Conservation (phyloP, 164 flowering plant species). For the Magnolia officinalis region DNA sequence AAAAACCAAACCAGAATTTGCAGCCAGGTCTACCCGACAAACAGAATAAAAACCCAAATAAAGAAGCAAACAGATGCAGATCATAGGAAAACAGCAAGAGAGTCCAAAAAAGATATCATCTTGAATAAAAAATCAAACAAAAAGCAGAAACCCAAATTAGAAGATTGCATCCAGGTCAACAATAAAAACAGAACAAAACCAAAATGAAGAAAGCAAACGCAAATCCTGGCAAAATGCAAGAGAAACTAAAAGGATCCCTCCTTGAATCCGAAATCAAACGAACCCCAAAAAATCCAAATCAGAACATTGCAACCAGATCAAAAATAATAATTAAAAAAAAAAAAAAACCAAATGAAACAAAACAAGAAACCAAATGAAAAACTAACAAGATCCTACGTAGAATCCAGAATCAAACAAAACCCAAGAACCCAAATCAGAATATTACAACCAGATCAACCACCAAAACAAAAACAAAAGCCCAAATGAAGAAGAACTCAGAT, state of each 20-base stretch:
- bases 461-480: background rate
- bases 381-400: background rate
- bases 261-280: background rate
- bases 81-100: background rate
- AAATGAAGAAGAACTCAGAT: conserved; percentile 1
- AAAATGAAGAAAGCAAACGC: too few species aligned
- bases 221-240: background rate
- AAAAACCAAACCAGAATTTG: background rate
- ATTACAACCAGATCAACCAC: background rate
- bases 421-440: background rate
- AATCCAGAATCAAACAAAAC: background rate
- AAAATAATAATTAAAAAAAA: too few species aligned
- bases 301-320: too few species aligned
- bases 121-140: background rate
- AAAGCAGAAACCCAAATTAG: background rate
- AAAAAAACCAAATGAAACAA: too few species aligned
- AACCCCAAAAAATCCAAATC: background rate
- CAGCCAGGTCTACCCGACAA: background rate
- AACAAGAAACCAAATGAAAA: background rate
- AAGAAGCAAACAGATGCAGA: background rate
- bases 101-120: background rate
- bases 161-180: too few species aligned
- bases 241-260: background rate
- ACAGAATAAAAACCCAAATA: background rate
- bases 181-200: too few species aligned